phyloP scores from a whole-genome alignment of 371 early-diverging fungal genomes.

The Sanchytrium tribonematis region DNA sequence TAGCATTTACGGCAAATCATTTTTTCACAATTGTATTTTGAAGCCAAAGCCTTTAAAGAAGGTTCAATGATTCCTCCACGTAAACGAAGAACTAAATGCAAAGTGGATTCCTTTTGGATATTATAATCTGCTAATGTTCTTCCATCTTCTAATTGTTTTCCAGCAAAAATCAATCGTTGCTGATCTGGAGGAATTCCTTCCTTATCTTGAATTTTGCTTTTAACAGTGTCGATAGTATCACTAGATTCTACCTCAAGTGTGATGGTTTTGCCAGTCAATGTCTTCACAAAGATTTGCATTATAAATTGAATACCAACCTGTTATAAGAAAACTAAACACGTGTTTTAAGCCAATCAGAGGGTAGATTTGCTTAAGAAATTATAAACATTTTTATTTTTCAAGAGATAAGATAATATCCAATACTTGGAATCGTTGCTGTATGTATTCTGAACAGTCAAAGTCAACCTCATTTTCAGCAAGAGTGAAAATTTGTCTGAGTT shows the following conservation, averaged over 20 bases:
- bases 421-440: background rate
- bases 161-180: conserved; percentile 98
- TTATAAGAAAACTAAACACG: background rate
- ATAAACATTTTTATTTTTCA: background rate
- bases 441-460: background rate
- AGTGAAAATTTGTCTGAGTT: background rate
- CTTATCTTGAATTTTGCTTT: conserved; percentile 62
- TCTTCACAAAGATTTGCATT: conserved; percentile 45
- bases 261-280: conserved; percentile 53
- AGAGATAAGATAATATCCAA: background rate
- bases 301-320: background rate
- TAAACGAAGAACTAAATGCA: conserved; percentile 91
- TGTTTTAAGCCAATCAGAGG: too few relatives aligned
- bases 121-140: conserved; percentile 49
- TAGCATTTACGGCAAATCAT: conserved; percentile 98
- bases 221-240: conserved; percentile 52
- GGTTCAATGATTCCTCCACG: conserved; percentile 89
- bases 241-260: conserved; percentile 41
- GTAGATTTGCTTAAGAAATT: background rate
- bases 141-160: conserved; percentile 98
- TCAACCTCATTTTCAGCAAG: background rate
- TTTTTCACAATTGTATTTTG: conserved; percentile 97
- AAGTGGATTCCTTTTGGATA: conserved; percentile 71
- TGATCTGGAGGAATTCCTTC: conserved; percentile 98
- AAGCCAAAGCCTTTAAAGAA: conserved; percentile 79